Base-by-base conservation (phyloP, 2,329 filamentous ascomycete species). In the Magnaporthiopsis rhizophila region DNA sequence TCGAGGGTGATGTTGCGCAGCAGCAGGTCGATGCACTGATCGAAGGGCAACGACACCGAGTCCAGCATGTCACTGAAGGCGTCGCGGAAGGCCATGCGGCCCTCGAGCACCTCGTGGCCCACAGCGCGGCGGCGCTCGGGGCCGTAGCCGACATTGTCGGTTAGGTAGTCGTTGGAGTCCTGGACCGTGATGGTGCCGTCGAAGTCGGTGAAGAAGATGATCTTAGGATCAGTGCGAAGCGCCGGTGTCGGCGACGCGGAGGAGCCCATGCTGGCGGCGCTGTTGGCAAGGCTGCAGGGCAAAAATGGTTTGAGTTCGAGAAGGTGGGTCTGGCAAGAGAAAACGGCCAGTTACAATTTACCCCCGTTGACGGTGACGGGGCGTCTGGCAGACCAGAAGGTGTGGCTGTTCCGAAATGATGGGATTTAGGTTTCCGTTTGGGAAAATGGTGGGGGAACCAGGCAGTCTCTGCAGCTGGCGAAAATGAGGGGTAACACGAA, bases 171-270 rank as follows among this genome's bases (percentile, higher is more conserved):
- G 74, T 88, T 89, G 74, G 81, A 84, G 77, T 88, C 86, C 71
- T 84, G 80, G 64, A 82, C 83, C 61, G 94, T 97, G 74, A 97
- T 94, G 64, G 93, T 98, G 30, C 95, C 95, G 78, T 99, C 95
- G 74, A 98, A 98, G 79, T 99, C 95, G 70, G 93, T 97, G 82
- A 98, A 98, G 85, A 99, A 97, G 81, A 99, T 93, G 81, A 91
- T 90, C 78, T 92, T 90, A 62, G 93, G 93, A 74, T 89, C 87
- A 65, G 81, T 86, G 71, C 80, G 80, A 75, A 88, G 78, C 59
- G 86, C 86, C 64, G 85, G 85, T 32, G 71, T 74, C 58, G 71
- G 66, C 32, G 73, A 34, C 64, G 62, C 18, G 34, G 58, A 53
- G 11, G 64, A 65, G 36, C 61, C 64, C 64, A 65, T 64, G 3